Evolutionary conservation across 2,329 filamentous ascomycete genomes (phyloP), one percentile per base, ranked within the genome.

Genomic region (Arthroderma uncinatum): DNA sequence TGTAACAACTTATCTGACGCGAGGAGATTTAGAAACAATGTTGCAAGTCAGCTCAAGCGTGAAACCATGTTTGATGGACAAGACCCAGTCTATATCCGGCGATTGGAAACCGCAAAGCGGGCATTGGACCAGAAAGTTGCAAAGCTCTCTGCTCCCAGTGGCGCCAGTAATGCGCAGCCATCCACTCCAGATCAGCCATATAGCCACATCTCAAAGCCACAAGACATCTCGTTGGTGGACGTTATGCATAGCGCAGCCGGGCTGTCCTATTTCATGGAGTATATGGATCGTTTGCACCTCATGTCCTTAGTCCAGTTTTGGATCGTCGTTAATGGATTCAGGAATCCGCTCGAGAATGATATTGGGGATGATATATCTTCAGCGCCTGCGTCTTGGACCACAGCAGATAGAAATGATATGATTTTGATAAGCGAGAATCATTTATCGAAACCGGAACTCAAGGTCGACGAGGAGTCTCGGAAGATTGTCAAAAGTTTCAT

Each of bases 191-290:
- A 54, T 30, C 28, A 63, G 8, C 25, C 28, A 36, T 62, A 64
- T 12, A 68, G 72, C 54, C 60, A 67, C 34, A 68, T 67, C 30
- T 86, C 86, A 1, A 80, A 79, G 47, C 75, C 91, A 39, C 85
- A 90, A 62, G 86, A 87, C 64, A 85, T 86, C 6, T 84, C 87
- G 0, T 76, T 97, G 1, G 82, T 85, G 10, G 90, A 97, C 62
- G 79, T 98, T n/a, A 78, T 98, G 58, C 86, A 91, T 63, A 90
- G 94, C 70, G 82, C 93, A 1, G 87, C 92, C 0, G 92, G 89
- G 0, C 78, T 98, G 7, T 97, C 93, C 1, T 98, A 95, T 69
- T 97, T 98, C 74, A 98, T 98, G 93, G 93, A 98, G 69, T 97
- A 90, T 67, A 98, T 98, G 93, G 93, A 98, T 69, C 84, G 93